Base-by-base conservation (phyloP, 176 grass and related monocot species). In the Pontederia crassipes region DNA sequence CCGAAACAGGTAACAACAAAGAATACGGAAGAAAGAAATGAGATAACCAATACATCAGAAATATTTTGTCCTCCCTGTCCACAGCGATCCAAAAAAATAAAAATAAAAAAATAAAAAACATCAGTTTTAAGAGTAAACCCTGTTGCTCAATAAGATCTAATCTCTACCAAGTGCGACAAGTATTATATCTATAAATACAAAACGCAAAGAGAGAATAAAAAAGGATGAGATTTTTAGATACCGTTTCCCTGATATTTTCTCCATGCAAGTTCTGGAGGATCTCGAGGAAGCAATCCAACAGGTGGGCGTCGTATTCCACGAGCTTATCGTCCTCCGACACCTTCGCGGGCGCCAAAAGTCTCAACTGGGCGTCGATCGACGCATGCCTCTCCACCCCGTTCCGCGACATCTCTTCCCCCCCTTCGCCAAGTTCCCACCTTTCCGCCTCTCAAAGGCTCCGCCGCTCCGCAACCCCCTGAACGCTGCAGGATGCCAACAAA, bases 281-380 rank as follows among this genome's bases (percentile, higher is more conserved):
- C 56, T 82, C 69, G 20, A 82, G 74, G 56, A 82, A 82, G 4
- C 80, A 69, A 65, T 82, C 80, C 50, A 72, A 58, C 3, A 82
- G 80, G 29, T 77, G 60, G 8, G 80, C 80, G 9, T 82, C 80
- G 54, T 82, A 82, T 63, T 82, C 74, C 10, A 82, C 68, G 49
- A 82, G 62, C 61, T 77, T 82, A 29, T 82, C 80, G 55, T 82
- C 80, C 35, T 82, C 80, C 11, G 80, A 82, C 48, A 82, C 74
- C 68, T 82, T 82, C 55, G 53, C 74, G 11, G 80, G 80, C 48
- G 80, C 80, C 20, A 82, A 26, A 12, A 82, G 62, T 74, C 80
- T 72, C 54, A 82, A 69, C 24, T 82, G 74, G 55, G 80, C 80
- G 57, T 82, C 74, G 45, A 82, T 72, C 10, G 80, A 82, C 45